phyloP scores from a whole-genome alignment of 257 asterid genomes.

The Nicotiana sylvestris region DNA sequence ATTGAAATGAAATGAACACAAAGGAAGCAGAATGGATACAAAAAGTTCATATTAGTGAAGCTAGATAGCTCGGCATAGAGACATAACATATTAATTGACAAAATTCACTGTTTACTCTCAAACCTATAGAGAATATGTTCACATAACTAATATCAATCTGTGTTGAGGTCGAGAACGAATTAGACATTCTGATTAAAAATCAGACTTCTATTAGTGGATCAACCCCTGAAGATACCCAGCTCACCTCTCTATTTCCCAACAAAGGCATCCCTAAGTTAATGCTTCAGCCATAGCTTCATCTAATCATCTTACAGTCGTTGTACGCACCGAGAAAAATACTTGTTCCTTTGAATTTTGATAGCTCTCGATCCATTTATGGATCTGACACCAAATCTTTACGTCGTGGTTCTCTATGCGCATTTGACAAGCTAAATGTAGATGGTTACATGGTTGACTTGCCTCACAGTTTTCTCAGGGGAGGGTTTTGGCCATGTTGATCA shows the following conservation, averaged over 20 bases:
- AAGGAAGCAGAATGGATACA: too few species aligned
- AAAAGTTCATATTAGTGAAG: too few species aligned
- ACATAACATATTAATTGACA: too few species aligned
- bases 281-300: neutral
- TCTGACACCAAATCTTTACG: neutral
- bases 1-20: too few species aligned
- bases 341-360: neutral
- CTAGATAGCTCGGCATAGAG: too few species aligned
- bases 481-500: neutral
- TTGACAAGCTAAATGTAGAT: neutral
- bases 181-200: too few species aligned
- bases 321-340: neutral
- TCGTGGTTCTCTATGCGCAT: neutral
- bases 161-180: too few species aligned
- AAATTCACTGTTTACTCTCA: too few species aligned
- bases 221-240: neutral
- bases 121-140: too few species aligned
- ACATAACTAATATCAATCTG: too few species aligned
- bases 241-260: neutral
- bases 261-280: neutral
- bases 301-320: neutral
- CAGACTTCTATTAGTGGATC: too few species aligned
- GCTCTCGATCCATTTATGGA: neutral
- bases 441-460: neutral
- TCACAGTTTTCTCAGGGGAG: neutral